Conservation (phyloP, 2,329 filamentous ascomycete genomes). For the Aspergillus texensis region DNA sequence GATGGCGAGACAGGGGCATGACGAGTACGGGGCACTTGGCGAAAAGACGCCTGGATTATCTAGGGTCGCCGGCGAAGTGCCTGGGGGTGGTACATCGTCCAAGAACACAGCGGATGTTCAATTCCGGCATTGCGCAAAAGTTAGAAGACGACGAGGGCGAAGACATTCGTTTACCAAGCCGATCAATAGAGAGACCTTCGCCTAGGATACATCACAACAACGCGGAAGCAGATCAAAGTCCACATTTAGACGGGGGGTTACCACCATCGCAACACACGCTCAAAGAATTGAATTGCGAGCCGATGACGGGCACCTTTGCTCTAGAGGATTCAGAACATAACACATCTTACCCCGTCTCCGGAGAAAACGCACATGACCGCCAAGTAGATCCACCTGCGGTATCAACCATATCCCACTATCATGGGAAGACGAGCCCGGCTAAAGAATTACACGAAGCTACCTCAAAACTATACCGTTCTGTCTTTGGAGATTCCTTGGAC, state of each 20-base stretch:
- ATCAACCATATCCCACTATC: slow-evolving; percentile 7
- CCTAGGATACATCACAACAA: slow-evolving; percentile 7
- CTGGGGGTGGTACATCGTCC: slow-evolving; percentile 19
- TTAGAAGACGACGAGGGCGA: slow-evolving; percentile 25
- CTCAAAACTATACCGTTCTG: slow-evolving; percentile 27
- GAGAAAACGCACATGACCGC: not conserved
- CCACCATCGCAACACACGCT: not conserved
- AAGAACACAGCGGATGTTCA: slow-evolving; percentile 31
- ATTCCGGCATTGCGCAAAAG: slow-evolving; percentile 26
- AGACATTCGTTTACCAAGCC: slow-evolving; percentile 12
- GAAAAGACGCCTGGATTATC: slow-evolving; percentile 22
- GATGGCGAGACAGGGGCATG: slow-evolving; percentile 22
- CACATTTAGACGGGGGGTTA: not conserved
- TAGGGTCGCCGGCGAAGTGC: slow-evolving; percentile 18
- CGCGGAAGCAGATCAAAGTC: not conserved
- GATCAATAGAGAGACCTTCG: slow-evolving; percentile 3
- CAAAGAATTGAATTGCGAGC: not conserved
- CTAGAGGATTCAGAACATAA: not conserved
- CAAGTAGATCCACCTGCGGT: not conserved
- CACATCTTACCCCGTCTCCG: not conserved
- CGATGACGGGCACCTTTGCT: not conserved
- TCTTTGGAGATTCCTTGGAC: slow-evolving; percentile 24
- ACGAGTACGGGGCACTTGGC: slow-evolving; percentile 19
- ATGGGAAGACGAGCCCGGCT: slow-evolving; percentile 17
- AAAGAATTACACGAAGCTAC: slow-evolving; percentile 25